Evolutionary conservation across 2,329 filamentous ascomycete genomes (phyloP).

Genomic region (Fulvia fulva): DNA sequence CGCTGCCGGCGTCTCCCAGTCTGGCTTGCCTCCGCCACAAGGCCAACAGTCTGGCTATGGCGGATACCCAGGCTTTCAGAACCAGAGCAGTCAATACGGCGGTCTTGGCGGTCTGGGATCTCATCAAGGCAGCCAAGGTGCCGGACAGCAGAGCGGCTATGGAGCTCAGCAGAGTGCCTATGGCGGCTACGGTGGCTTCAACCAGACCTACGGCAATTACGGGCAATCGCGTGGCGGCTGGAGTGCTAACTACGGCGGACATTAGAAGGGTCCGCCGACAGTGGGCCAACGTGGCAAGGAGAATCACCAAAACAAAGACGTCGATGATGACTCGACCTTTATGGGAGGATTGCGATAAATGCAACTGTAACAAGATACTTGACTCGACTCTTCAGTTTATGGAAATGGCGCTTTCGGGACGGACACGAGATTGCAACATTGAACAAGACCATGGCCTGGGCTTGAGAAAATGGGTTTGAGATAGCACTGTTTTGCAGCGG

Average conservation of each 20-base stretch:
- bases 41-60: conserved; percentile 56
- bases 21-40: conserved; percentile 51
- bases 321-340: background rate
- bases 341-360: background rate
- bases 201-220: conserved; percentile 33
- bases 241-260: conserved; percentile 32
- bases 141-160: conserved; percentile 36
- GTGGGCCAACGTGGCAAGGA: background rate
- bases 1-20: conserved; percentile 48
- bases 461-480: conserved; percentile 6
- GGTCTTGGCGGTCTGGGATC: conserved; percentile 50
- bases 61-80: conserved; percentile 50
- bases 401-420: conserved; percentile 2
- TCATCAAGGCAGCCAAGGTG: conserved; percentile 41
- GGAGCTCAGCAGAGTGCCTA: conserved; percentile 38
- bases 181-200: conserved; percentile 33
- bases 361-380: conserved; percentile 6
- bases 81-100: conserved; percentile 49
- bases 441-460: background rate
- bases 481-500: conserved; percentile 2
- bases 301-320: background rate
- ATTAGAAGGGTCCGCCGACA: conserved; percentile 16
- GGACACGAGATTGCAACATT: conserved; percentile 2
- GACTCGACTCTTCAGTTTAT: conserved; percentile 4
- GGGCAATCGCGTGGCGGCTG: conserved; percentile 31